These are phyloP conservation scores for Polyporus arcularius DNA, from an alignment of 768 basidiomycete genomes.

Conservation along the genomic window DNA sequence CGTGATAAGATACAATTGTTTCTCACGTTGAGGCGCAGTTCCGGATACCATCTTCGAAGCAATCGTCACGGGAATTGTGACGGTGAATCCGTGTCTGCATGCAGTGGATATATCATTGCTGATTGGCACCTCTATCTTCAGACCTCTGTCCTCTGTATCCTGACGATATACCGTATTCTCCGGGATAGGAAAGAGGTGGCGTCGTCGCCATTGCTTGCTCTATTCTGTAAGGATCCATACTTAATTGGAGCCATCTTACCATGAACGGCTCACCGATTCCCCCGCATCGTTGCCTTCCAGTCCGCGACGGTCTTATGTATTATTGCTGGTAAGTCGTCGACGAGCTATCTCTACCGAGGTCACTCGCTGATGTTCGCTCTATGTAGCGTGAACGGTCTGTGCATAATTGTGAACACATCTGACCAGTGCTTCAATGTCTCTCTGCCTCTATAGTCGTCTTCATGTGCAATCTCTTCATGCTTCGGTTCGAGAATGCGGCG, in stretches of 20 bases:
- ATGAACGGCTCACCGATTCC: neutral
- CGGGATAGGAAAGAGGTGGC: neutral
- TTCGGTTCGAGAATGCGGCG: neutral
- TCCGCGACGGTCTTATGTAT: neutral
- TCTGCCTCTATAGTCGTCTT: neutral
- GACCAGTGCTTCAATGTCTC: neutral
- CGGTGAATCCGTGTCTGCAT: neutral
- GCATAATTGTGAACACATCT: neutral
- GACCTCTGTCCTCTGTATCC: neutral
- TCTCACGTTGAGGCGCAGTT: neutral
- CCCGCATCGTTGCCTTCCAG: neutral
- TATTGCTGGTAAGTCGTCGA: neutral
- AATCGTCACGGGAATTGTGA: neutral
- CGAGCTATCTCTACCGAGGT: no score
- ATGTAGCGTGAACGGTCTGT: neutral
- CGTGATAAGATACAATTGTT: no score
- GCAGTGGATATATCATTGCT: neutral
- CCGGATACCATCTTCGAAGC: neutral
- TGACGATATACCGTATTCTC: neutral
- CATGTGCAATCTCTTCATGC: neutral
- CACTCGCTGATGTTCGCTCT: no score
- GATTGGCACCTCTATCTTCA: neutral
- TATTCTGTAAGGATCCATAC: neutral
- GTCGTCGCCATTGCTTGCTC: neutral
- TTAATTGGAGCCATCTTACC: neutral